A percentile compares a stretch with the other conserved stretches of the same genome.
These are phyloP conservation scores for Cyclanthera cordifolia DNA, from an alignment of 306 rosid species.

Conservation along the genomic window DNA sequence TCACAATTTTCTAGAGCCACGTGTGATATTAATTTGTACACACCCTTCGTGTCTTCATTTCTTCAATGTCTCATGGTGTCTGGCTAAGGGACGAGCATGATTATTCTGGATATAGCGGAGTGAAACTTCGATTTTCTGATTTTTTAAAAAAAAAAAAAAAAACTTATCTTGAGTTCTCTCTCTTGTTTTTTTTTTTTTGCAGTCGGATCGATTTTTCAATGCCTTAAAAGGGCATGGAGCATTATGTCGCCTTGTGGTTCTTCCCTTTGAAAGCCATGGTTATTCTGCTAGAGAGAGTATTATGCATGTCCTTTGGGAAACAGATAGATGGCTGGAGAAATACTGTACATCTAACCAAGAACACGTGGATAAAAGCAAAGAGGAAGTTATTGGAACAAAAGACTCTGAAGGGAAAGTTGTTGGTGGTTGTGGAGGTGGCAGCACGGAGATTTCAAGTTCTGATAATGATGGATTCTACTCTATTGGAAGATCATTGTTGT, in stretches of 20 bases:
- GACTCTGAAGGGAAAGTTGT: constrained; percentile 46
- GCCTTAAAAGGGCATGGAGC: constrained; percentile 99
- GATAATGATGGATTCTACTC: constrained; percentile 35
- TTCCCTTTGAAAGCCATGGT: constrained; percentile 93
- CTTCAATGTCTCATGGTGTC: no score
- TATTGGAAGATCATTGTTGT: constrained; percentile 56
- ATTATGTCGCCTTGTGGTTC: constrained; percentile 81
- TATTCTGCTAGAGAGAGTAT: constrained; percentile 87
- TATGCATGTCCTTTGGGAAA: constrained; percentile 99
- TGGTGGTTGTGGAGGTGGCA: constrained; percentile 58
- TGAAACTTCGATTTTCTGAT: no score
- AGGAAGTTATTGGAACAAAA: constrained; percentile 25
- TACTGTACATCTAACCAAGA: constrained; percentile 42
- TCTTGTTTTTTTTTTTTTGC: no score
- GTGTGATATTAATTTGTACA: no score
- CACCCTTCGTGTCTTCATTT: no score
- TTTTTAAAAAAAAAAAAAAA: no score
- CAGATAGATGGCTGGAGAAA: constrained; percentile 90
- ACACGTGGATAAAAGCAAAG: constrained; percentile 24
- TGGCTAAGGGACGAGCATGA: no score
- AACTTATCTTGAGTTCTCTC: no score
- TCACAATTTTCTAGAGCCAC: no score
- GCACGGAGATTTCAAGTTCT: constrained; percentile 37
- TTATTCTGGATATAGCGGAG: no score
- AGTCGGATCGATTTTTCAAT: constrained; percentile 93